Conservation (phyloP, 495 filamentous ascomycete species). For the Terfezia boudieri region DNA sequence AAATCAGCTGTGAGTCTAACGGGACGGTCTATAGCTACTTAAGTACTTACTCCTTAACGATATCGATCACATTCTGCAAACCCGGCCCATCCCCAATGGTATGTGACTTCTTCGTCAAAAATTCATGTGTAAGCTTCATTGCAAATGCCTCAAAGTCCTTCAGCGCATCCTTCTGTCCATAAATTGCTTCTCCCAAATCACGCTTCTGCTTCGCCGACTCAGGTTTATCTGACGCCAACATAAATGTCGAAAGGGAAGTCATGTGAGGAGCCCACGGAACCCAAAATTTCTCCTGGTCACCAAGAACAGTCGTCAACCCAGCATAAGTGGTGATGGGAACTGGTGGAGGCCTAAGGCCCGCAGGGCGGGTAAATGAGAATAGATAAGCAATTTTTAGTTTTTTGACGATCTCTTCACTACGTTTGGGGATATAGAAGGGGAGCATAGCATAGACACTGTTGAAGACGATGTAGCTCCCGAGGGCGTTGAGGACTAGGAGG, state of each 20-base stretch:
- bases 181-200: conserved; percentile 28
- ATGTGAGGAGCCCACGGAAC: conserved; percentile 35
- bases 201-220: conserved; percentile 26
- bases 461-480: conserved; percentile 35
- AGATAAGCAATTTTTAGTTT: conserved; percentile 24
- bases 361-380: conserved; percentile 31
- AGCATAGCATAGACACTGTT: conserved; percentile 20
- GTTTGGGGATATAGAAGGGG: conserved; percentile 33
- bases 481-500: conserved; percentile 37
- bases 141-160: conserved; percentile 30
- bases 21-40: background rate
- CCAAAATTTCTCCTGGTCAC: conserved; percentile 29
- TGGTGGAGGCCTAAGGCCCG: conserved; percentile 12
- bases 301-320: conserved; percentile 27
- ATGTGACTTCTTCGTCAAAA: conserved; percentile 28
- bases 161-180: conserved; percentile 27
- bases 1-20: too few relatives aligned
- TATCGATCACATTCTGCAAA: conserved; percentile 25
- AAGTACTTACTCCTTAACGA: conserved; percentile 36
- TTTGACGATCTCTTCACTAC: conserved; percentile 30
- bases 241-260: conserved; percentile 32
- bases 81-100: conserved; percentile 20
- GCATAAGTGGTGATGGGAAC: conserved; percentile 29
- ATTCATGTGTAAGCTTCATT: conserved; percentile 28
- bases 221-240: conserved; percentile 31